Conservation (phyloP, 176 grass and related monocot genomes). For the Pontederia crassipes region DNA sequence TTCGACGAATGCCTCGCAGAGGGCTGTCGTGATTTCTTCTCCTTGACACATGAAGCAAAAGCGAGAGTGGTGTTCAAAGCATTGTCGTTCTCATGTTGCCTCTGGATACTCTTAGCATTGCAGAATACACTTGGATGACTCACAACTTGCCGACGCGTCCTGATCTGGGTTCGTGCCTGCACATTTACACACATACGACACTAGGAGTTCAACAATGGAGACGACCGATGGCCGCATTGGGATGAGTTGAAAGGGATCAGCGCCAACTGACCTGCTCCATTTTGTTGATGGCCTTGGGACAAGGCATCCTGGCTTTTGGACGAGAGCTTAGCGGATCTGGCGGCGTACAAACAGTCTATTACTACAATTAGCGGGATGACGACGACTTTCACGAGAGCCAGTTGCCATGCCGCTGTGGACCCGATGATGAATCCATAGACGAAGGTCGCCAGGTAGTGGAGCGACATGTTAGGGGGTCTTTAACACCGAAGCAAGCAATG, state of each 20-base stretch:
- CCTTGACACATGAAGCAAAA: too few species aligned
- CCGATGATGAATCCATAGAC: constrained; percentile 72
- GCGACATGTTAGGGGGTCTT: neutral
- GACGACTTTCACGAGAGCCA: constrained; percentile 78
- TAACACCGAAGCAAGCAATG: too few species aligned
- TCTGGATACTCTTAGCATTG: constrained; percentile 35
- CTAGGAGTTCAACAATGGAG: too few species aligned
- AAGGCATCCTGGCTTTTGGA: constrained; percentile 89
- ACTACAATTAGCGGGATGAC: constrained; percentile 85
- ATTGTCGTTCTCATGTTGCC: too few species aligned
- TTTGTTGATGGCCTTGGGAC: constrained; percentile 64
- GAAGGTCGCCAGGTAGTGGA: constrained; percentile 93
- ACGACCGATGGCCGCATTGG: too few species aligned
- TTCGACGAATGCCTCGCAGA: too few species aligned
- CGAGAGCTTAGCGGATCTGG: constrained; percentile 61
- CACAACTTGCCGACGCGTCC: constrained; percentile 65
- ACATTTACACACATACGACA: neutral
- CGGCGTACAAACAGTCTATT: constrained; percentile 69
- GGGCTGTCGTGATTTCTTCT: too few species aligned
- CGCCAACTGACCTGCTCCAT: constrained; percentile 52
- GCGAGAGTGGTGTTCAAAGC: too few species aligned
- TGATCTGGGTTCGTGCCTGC: constrained; percentile 69
- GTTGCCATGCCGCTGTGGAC: constrained; percentile 73
- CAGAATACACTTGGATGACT: constrained; percentile 65
- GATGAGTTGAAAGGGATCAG: neutral